phyloP scores from a whole-genome alignment of 2,329 filamentous ascomycete genomes.

The Lasiodiplodia hormozganensis region DNA sequence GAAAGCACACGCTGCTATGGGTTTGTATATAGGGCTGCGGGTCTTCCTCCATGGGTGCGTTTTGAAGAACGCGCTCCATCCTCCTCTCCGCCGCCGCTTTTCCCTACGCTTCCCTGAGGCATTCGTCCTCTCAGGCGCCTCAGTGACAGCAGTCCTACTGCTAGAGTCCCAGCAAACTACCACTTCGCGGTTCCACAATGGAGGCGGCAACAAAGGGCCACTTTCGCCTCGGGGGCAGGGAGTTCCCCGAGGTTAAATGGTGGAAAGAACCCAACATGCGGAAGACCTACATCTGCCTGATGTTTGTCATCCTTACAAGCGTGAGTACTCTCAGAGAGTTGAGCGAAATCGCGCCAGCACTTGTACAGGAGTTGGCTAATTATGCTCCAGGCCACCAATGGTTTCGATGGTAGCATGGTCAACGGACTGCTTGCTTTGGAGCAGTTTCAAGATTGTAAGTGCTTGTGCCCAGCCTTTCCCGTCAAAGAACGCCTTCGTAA shows the following conservation, averaged over 20 bases:
- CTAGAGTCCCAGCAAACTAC: not conserved
- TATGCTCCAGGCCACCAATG: constrained; percentile 19
- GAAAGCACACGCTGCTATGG: not conserved
- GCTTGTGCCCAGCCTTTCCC: not conserved
- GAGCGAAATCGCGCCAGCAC: too few species aligned
- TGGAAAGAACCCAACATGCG: constrained; percentile 39
- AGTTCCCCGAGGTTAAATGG: constrained; percentile 42
- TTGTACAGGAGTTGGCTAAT: not conserved
- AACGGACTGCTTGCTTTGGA: constrained; percentile 38
- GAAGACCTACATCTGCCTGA: constrained; percentile 41
- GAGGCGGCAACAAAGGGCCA: constrained; percentile 42
- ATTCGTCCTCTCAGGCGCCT: not conserved
- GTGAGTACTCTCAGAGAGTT: not conserved
- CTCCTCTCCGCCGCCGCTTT: not conserved
- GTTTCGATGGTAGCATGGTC: constrained; percentile 36
- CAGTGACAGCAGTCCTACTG: not conserved
- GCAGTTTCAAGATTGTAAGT: constrained; percentile 36
- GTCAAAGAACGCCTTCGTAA: not conserved
- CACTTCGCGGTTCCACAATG: constrained; percentile 32
- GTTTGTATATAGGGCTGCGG: constrained; percentile 14
- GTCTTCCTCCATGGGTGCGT: not conserved
- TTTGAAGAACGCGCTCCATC: constrained; percentile 1
- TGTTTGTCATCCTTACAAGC: constrained; percentile 41
- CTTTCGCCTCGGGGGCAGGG: constrained; percentile 40
- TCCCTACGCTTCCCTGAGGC: not conserved